Evolutionary conservation across 768 basidiomycete species (phyloP).

Genomic region (Coprinopsis cinerea): DNA sequence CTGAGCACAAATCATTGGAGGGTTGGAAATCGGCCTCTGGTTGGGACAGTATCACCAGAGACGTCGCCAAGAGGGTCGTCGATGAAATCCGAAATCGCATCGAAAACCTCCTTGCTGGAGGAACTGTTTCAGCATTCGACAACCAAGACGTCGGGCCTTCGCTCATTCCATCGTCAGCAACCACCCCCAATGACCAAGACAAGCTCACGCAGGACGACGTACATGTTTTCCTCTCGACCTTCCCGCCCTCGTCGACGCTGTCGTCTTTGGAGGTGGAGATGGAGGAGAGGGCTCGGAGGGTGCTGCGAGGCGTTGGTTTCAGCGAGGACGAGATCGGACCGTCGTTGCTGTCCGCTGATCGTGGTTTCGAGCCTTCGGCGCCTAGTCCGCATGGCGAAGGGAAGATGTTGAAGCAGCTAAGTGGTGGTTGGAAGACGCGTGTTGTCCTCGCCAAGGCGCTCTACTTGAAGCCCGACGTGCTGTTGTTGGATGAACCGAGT

Average conservation of each 20-base stretch:
- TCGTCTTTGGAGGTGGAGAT: conserved; percentile 26
- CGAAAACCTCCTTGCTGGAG: conserved; percentile 21
- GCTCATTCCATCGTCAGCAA: background rate
- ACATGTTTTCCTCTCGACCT: too few species aligned
- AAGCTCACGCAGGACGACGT: too few species aligned
- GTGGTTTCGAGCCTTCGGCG: too few species aligned
- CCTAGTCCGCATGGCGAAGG: too few species aligned
- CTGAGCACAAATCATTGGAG: conserved; percentile 20
- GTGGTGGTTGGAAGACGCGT: conserved; percentile 63
- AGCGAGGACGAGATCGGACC: conserved; percentile 17
- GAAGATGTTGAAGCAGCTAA: conserved; percentile 32
- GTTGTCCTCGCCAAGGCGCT: conserved; percentile 54
- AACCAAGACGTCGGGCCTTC: background rate
- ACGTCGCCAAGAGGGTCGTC: conserved; percentile 20
- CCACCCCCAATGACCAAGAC: too few species aligned
- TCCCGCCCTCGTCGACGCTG: too few species aligned
- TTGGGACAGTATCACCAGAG: conserved; percentile 24
- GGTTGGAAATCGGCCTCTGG: conserved; percentile 20
- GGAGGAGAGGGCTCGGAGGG: conserved; percentile 42
- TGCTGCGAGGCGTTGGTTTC: conserved; percentile 60
- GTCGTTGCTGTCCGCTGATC: too few species aligned
- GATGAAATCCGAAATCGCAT: conserved; percentile 23
- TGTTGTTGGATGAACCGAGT: conserved; percentile 56
- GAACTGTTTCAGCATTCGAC: background rate
- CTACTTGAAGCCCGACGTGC: conserved; percentile 48